These are phyloP conservation scores for Phaeosphaeriaceae sp. DNA, from an alignment of 2,329 filamentous ascomycete species.

Conservation along the genomic window DNA sequence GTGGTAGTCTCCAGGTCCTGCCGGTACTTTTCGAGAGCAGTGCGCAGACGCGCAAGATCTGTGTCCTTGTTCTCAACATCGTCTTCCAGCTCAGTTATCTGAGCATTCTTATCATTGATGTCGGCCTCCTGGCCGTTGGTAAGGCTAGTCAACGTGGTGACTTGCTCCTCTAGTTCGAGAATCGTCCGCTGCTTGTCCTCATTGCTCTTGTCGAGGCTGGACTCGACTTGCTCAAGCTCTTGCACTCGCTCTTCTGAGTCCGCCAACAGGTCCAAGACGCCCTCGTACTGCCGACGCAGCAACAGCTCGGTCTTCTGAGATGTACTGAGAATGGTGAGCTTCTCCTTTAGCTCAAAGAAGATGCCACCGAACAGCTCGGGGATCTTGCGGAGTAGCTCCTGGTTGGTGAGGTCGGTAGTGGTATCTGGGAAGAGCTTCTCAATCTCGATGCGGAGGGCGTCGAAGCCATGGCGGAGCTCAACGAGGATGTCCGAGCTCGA, in stretches of 20 bases:
- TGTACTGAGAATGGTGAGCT: slow-evolving; percentile 32
- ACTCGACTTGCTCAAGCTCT: slow-evolving; percentile 46
- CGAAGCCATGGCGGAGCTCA: slow-evolving; percentile 53
- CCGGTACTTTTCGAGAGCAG: slow-evolving; percentile 49
- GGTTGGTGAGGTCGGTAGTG: slow-evolving; percentile 47
- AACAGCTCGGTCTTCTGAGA: slow-evolving; percentile 48
- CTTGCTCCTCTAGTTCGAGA: slow-evolving; percentile 45
- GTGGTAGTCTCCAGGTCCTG: slow-evolving; percentile 48
- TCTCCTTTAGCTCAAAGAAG: slow-evolving; percentile 40
- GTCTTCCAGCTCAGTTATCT: slow-evolving; percentile 36
- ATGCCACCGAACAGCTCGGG: slow-evolving; percentile 49
- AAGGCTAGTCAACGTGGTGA: slow-evolving; percentile 32
- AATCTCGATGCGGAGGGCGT: slow-evolving; percentile 47
- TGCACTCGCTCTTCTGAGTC: slow-evolving; percentile 44
- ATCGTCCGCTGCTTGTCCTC: slow-evolving; percentile 49
- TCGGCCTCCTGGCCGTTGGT: slow-evolving; percentile 45
- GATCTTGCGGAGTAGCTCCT: slow-evolving; percentile 48
- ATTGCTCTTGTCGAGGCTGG: slow-evolving; percentile 45
- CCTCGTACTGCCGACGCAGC: slow-evolving; percentile 44
- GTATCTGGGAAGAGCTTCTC: slow-evolving; percentile 51
- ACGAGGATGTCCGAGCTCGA: slow-evolving; percentile 45
- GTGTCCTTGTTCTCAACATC: slow-evolving; percentile 44
- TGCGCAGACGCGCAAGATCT: slow-evolving; percentile 45
- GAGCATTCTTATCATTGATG: slow-evolving; percentile 35
- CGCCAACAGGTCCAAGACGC: slow-evolving; percentile 36